Evolutionary conservation across 148 eudicot species (phyloP).

Genomic region (Diospyros kaki): DNA sequence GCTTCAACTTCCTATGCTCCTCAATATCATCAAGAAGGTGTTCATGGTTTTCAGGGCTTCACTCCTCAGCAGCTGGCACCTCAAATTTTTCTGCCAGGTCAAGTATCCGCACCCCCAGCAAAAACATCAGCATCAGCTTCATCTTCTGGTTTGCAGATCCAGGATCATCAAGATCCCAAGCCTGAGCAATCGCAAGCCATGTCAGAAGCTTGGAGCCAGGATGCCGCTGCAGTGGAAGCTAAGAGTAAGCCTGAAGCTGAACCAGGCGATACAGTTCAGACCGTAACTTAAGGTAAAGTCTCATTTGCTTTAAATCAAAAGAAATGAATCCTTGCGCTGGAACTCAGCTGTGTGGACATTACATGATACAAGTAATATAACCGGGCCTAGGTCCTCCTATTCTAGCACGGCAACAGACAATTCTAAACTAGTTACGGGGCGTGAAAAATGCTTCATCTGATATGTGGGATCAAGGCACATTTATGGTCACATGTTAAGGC

Average conservation of each 20-base stretch:
- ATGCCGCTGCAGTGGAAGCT: slow-evolving; percentile 9
- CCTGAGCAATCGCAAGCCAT: slow-evolving; percentile 17
- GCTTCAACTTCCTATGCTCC: slow-evolving; percentile 29
- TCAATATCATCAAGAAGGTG: slow-evolving; percentile 33
- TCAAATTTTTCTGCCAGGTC: slow-evolving; percentile 29
- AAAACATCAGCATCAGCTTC: slow-evolving; percentile 1
- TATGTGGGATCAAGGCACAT: too few species aligned
- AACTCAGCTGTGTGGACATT: too few species aligned
- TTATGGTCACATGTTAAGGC: too few species aligned
- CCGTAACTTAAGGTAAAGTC: too few species aligned
- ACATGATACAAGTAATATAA: too few species aligned
- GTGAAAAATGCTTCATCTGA: too few species aligned
- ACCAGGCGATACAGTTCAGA: slow-evolving; percentile 11
- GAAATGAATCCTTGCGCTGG: too few species aligned
- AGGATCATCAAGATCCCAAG: slow-evolving; percentile 10
- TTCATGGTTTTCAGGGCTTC: slow-evolving; percentile 30
- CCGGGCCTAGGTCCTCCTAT: too few species aligned
- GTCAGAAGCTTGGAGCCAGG: slow-evolving; percentile 12
- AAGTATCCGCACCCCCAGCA: slow-evolving; percentile 26
- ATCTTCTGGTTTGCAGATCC: background rate
- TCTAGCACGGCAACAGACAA: too few species aligned
- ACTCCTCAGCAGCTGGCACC: slow-evolving; percentile 36
- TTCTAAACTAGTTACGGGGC: too few species aligned
- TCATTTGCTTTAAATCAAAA: too few species aligned
- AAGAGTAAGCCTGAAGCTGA: slow-evolving; percentile 9